Base-by-base conservation (phyloP, 2,329 filamentous ascomycete genomes). In the Didymella pomorum region DNA sequence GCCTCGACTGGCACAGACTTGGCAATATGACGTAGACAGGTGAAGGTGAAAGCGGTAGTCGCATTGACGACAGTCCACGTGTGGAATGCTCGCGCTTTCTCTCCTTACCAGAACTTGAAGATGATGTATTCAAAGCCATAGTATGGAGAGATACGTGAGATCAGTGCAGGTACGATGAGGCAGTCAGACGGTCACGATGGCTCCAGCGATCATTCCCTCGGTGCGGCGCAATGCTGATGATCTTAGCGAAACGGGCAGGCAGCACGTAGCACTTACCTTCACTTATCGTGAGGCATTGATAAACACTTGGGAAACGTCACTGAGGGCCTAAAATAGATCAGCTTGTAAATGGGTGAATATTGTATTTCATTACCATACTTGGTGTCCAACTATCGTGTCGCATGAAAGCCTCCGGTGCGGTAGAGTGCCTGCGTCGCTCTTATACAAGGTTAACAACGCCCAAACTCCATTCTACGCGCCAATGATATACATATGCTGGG, bases 341-440 rank as follows among this genome's bases (percentile, higher is more conserved):
- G 67, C 67, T 51, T 59, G 58, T 62, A 60, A 64, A 65, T 46
- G 48, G 52, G 48, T 55, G 53, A 47, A 67, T 55, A 67, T 68
- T 69, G 60, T 62, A 58, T 58, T 54, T 64, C 62, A 52, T 68
- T 68, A 69, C 67, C 67, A 65, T 64, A 61, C 55, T 52, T 39
- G 29, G 42, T 44, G 16, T 53, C 42, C 49, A 23, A 25, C 42
- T 52, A 29, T 29, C 43, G 28, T 46, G 37, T 46, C 49, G 20
- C 44, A 11, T 18, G 29, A 29, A 48, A 26, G 31, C 52, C 42
- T 44, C 28, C 26, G 9, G 20, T 45, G 48, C 21, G 43, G 37
- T 54, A 41, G 49, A 41, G 16, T 56, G 31, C 55, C 42, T 57
- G 44, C 29, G 29, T 43, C 41, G 44, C 50, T 48, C 57, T 57